Evolutionary conservation across 1,139 yeast genomes (phyloP), one percentile per base, ranked within the genome.

Genomic region (Ogataea hybrid): DNA sequence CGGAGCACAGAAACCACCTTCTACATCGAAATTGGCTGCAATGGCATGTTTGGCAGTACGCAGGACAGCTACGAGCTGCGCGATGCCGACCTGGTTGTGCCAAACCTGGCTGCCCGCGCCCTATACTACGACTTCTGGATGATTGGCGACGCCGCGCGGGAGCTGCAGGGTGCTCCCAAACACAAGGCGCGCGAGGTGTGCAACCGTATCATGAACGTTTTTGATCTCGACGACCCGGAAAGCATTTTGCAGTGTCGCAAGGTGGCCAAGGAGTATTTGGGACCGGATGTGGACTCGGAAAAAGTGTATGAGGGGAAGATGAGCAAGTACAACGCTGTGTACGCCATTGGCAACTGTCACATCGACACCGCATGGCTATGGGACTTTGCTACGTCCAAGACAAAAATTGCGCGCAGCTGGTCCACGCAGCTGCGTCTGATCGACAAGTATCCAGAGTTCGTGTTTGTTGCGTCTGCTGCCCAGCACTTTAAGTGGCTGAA

Each of bases 331-430:
- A 63, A 67, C 41, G 75, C 79, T 31, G 96, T 89, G 7, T 84
- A 70, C 60, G 96, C 88, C 5, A 74, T 92, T 50, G 97, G 97
- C 36, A 87, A 92, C 61, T 92, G 97, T 62, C 98, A 92, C 63
- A 92, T 92, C 55, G 98, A 92, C 60, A 90, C 97, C 25, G 96
- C 96, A 17, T 89, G 97, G 96, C 71, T 86, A 48, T 92, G 98
- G 98, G 97, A 97, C 10, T 90, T 84, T 70, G 97, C 96, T 3
- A 97, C 92, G 63, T 88, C 97, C 1, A 83, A 84, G 54, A 76
- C 97, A 47, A 89, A 89, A 59, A 79, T 90, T 47, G 96, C 89
- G 4, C 77, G 98, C 51, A 88, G 96, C 5, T 92, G 97, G 97
- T 83, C 96, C 1, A 80, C 96, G 10, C 98, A 92, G 65, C 70